Conservation (phyloP, 345 rosid genomes). For the Iberis pinnata region DNA sequence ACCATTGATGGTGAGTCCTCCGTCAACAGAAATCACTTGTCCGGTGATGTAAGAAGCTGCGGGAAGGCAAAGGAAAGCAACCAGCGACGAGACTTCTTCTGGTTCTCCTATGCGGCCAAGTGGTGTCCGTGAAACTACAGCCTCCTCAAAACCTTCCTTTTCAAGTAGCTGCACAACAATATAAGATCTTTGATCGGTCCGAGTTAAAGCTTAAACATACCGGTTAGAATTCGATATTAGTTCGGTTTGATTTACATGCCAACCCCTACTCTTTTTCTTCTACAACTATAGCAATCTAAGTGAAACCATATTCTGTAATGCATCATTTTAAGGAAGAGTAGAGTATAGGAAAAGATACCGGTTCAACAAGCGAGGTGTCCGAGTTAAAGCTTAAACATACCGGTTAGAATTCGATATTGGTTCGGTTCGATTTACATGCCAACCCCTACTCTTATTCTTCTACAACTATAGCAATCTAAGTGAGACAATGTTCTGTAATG, state of each 20-base stretch:
- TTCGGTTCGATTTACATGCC: background rate
- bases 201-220: background rate
- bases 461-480: background rate
- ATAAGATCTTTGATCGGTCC: background rate
- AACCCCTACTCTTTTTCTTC: conserved; percentile 1
- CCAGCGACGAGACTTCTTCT: conserved; percentile 64
- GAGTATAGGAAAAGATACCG: conserved; percentile 34
- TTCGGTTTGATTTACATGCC: background rate
- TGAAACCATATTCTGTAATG: background rate
- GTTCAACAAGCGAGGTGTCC: conserved; percentile 66
- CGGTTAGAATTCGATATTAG: no score
- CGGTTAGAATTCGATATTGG: background rate
- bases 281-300: background rate
- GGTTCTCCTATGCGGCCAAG: conserved; percentile 72
- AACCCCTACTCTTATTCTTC: background rate
- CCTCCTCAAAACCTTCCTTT: conserved; percentile 40
- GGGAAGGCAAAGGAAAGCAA: conserved; percentile 71
- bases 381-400: background rate
- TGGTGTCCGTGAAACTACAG: conserved; percentile 53
- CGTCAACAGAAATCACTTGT: conserved; percentile 30
- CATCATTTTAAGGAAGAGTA: background rate
- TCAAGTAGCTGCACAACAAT: conserved; percentile 42
- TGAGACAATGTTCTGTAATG: conserved; percentile 2
- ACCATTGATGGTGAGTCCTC: conserved; percentile 32
- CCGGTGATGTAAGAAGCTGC: conserved; percentile 73